Conservation (phyloP, 225 moss, liverwort and hornwort species). For the Pseudisothecium myosuroides region DNA sequence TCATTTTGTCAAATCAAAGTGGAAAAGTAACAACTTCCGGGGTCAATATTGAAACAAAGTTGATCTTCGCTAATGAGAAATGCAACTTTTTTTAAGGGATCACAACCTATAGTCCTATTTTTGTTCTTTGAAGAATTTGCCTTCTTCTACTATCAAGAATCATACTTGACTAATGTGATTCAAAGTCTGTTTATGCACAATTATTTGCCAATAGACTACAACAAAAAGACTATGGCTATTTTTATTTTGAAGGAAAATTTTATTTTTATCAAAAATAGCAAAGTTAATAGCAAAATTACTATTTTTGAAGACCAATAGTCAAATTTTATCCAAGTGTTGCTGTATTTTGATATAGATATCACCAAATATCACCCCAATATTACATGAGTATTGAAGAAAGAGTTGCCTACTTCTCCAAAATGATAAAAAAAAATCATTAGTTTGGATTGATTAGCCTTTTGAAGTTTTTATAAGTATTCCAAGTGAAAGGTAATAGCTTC, state of each 20-base stretch:
- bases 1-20: fast-evolving
- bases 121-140: background rate
- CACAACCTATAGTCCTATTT: background rate
- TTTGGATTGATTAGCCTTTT: no score
- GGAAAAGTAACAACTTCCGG: background rate
- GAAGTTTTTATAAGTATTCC: no score
- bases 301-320: background rate
- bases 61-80: background rate
- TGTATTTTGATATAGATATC: no score
- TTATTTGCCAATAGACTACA: no score
- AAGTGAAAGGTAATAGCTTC: no score
- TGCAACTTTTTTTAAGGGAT: background rate
- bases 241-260: background rate
- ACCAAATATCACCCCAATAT: no score
- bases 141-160: background rate
- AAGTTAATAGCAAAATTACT: no score
- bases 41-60: background rate
- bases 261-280: no score
- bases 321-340: no score
- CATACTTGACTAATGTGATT: background rate
- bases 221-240: background rate
- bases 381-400: no score
- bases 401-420: no score
- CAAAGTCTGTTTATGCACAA: background rate
- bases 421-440: no score